phyloP scores from a whole-genome alignment of 2,329 filamentous ascomycete species.

The Aspergillus candidus region DNA sequence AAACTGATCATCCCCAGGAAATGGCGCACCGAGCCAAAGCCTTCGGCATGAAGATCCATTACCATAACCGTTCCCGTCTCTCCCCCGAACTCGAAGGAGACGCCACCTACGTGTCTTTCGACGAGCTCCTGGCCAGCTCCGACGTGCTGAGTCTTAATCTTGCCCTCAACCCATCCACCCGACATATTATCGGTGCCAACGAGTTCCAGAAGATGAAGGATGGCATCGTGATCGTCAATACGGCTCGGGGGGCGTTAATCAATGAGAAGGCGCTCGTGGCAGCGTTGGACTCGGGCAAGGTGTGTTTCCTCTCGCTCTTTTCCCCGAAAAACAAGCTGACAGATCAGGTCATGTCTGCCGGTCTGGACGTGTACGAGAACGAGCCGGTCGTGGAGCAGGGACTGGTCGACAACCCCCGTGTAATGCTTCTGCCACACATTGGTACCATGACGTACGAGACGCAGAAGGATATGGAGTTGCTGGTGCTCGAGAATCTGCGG shows the following conservation, averaged over 20 bases:
- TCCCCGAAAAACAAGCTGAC: neutral
- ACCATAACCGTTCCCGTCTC: slow-evolving; percentile 42
- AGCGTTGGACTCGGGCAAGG: slow-evolving; percentile 42
- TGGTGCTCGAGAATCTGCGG: slow-evolving; percentile 54
- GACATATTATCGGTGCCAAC: slow-evolving; percentile 42
- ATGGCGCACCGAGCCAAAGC: slow-evolving; percentile 41
- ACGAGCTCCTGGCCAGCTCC: slow-evolving; percentile 40
- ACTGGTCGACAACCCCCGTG: slow-evolving; percentile 37
- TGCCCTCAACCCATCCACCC: slow-evolving; percentile 39
- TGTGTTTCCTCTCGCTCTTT: slow-evolving; percentile 11
- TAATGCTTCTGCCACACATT: slow-evolving; percentile 55
- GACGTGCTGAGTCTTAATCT: slow-evolving; percentile 45
- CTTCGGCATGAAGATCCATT: slow-evolving; percentile 44
- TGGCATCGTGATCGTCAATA: slow-evolving; percentile 41
- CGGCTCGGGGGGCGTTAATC: slow-evolving; percentile 40
- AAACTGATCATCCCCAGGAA: slow-evolving; percentile 28
- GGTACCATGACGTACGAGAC: slow-evolving; percentile 57
- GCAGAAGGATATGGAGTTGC: slow-evolving; percentile 56
- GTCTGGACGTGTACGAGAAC: slow-evolving; percentile 44
- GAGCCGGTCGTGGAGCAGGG: slow-evolving; percentile 45
- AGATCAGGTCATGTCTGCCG: slow-evolving; percentile 36
- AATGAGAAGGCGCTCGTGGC: slow-evolving; percentile 43
- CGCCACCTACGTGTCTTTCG: slow-evolving; percentile 42
- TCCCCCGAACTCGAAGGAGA: slow-evolving; percentile 36
- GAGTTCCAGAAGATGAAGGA: slow-evolving; percentile 44